Conservation (phyloP, 2,329 filamentous ascomycete species). For the Pseudovirgaria hyperparasitica region DNA sequence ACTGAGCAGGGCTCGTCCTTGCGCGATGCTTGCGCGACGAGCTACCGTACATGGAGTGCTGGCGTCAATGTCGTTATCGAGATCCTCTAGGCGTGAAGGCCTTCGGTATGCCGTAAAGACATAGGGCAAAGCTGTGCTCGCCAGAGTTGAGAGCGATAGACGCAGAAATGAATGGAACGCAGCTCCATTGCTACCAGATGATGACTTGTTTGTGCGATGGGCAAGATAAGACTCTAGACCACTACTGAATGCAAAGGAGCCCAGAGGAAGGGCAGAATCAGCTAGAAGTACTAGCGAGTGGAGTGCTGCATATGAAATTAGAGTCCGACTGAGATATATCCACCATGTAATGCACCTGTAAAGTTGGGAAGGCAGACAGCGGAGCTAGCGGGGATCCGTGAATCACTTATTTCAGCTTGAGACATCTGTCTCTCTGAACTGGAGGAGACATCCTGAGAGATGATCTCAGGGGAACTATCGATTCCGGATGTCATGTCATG, state of each 20-base stretch:
- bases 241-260: slow-evolving; percentile 78
- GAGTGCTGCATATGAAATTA: too few relatives aligned
- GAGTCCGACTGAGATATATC: too few relatives aligned
- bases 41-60: slow-evolving; percentile 68
- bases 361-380: too few relatives aligned
- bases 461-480: too few relatives aligned
- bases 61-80: slow-evolving; percentile 69
- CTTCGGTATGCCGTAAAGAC: slow-evolving; percentile 53
- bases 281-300: slow-evolving; percentile 68
- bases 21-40: slow-evolving; percentile 59
- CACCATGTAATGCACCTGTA: too few relatives aligned
- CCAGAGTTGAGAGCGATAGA: slow-evolving; percentile 57
- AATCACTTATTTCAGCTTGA: too few relatives aligned
- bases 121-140: slow-evolving; percentile 62
- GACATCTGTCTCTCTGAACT: too few relatives aligned
- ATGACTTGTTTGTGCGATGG: slow-evolving; percentile 36
- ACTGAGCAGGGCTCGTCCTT: slow-evolving; percentile 60
- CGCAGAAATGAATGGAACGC: slow-evolving; percentile 55
- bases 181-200: slow-evolving; percentile 13
- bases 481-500: too few relatives aligned
- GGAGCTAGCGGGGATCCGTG: too few relatives aligned
- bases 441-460: too few relatives aligned
- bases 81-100: slow-evolving; percentile 36
- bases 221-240: slow-evolving; percentile 73
- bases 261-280: slow-evolving; percentile 69